Evolutionary conservation across 805 yeast species (phyloP), one percentile per base, ranked within the genome.

Genomic region (Candida silvatica): DNA sequence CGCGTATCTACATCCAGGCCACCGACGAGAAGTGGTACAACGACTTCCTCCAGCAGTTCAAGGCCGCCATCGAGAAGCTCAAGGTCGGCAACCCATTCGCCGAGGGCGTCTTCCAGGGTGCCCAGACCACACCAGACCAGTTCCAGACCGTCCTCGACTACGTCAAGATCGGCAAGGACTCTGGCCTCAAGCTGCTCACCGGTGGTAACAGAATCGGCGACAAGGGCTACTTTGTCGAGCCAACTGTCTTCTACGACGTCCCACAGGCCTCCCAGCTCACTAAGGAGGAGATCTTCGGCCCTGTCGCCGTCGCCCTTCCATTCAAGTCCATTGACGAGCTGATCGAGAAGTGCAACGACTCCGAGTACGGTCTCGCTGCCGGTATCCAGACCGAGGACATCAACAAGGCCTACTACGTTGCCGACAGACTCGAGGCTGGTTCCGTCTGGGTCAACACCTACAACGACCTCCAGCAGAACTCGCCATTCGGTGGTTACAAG

Each of bases 401-500:
- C 33, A 69, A 71, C 62, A 77, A 71, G 43, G 83, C 83, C 32
- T 54, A 74, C 37, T 69, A 67, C 31, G 82, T 80, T 38, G 64
- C 87, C 31, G 71, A 72, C 61, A 70, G 67, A 62, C 55, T 81
- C 40, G 71, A 74, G 54, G 77, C 87, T 35, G 90, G 90, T 63
- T 77, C 86, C 30, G 73, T 81, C 42, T 81, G 88, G 87, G 64
- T 80, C 44, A 81, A 81, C 69, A 80, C 87, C 39, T 80, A 80
- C 63, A 80, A 80, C 53, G 86, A 79, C 56, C 79, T 80, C 72
- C 76, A 80, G 54, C 73, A 70, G 35, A 64, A 69, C 56, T 81
- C 79, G 56, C 88, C 90, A 62, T 81, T 81, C 53, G 90, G 90
- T 58, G 90, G 90, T 54, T 79, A 63, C 66, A 77, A 78, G 54